A percentile compares a stretch with the other conserved stretches of the same genome.
These are phyloP conservation scores for Nemania diffusa DNA, from an alignment of 2,329 filamentous ascomycete genomes.

Conservation along the genomic window DNA sequence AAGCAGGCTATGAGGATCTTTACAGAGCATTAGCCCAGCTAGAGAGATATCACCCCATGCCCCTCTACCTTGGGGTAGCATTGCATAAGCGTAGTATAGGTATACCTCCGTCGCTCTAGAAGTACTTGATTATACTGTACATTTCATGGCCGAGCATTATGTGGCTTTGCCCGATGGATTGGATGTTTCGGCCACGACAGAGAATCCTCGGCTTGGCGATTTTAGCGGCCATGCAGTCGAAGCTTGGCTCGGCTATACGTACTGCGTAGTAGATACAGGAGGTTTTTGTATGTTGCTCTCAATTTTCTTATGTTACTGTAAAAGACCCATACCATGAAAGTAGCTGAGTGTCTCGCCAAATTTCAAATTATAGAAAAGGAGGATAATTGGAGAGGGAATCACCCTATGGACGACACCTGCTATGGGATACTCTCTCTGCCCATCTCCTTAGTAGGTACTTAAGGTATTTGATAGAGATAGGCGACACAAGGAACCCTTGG, in stretches of 20 bases:
- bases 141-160: slow-evolving; percentile 11
- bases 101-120: neutral
- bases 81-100: neutral
- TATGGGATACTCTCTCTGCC: too few species aligned
- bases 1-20: slow-evolving; percentile 1
- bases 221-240: neutral
- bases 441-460: too few species aligned
- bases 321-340: neutral
- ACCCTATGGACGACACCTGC: neutral
- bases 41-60: neutral
- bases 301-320: neutral
- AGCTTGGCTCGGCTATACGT: neutral
- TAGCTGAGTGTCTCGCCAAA: neutral
- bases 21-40: neutral
- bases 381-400: neutral
- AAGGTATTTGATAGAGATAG: too few species aligned
- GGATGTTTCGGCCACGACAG: neutral
- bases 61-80: slow-evolving; percentile 8
- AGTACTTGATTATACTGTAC: neutral
- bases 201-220: slow-evolving; percentile 15
- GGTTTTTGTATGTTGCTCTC: too few species aligned
- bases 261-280: too few species aligned
- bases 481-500: too few species aligned
- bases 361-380: neutral
- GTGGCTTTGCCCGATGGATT: slow-evolving; percentile 3